Percentiles rank a stretch among this genome's conserved stretches.
Evolutionary conservation across 306 rosid species (phyloP).

Genomic region (Trifolium dubium): DNA sequence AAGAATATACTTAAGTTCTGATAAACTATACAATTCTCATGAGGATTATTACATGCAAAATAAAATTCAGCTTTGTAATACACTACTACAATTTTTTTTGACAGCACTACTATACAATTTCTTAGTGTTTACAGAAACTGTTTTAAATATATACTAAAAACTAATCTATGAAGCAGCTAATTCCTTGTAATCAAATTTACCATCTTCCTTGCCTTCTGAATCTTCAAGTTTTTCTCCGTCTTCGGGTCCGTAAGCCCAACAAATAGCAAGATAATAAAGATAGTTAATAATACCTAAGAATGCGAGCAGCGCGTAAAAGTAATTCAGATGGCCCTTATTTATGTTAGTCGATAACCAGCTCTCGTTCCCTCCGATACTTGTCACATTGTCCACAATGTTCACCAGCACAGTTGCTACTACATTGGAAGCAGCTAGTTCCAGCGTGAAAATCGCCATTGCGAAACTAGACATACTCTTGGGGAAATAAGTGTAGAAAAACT

Average conservation of each 20-base stretch:
- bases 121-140: neutral
- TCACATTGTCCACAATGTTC: conserved; percentile 44
- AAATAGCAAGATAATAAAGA: conserved; percentile 49
- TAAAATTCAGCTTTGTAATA: neutral
- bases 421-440: conserved; percentile 45
- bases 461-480: conserved; percentile 56
- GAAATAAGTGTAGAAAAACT: conserved; percentile 48
- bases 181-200: conserved; percentile 42
- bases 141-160: neutral
- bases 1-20: too few species aligned
- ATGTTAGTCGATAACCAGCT: conserved; percentile 63
- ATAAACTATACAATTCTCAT: too few species aligned
- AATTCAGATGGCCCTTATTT: conserved; percentile 54
- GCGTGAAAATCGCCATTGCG: conserved; percentile 51
- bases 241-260: conserved; percentile 47
- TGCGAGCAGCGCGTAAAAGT: conserved; percentile 45
- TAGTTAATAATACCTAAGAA: conserved; percentile 44
- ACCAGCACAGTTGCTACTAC: conserved; percentile 39
- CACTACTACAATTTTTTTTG: neutral
- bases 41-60: neutral
- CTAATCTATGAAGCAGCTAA: conserved; percentile 44
- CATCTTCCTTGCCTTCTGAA: conserved; percentile 38
- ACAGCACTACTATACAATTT: neutral
- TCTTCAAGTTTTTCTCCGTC: conserved; percentile 15
- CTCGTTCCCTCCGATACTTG: conserved; percentile 44